A percentile compares a stretch with the other conserved stretches of the same genome.
phyloP scores from a whole-genome alignment of 2,329 filamentous ascomycete genomes.

The Colletotrichum tanaceti region DNA sequence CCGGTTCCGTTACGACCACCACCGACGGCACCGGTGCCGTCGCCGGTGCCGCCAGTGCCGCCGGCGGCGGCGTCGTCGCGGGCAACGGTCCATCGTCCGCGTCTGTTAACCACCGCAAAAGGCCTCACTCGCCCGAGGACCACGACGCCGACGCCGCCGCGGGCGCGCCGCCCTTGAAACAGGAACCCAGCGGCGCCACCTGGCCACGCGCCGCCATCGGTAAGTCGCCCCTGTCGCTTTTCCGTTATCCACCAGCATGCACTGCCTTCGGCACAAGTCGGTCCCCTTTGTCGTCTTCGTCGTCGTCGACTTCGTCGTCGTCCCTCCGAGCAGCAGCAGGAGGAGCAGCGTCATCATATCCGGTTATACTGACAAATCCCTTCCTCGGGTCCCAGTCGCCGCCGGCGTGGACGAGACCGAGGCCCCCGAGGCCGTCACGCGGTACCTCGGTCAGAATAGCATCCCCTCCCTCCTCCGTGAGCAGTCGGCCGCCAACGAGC shows the following conservation, averaged over 20 bases:
- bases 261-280: constrained; percentile 41
- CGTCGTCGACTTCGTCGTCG: constrained; percentile 13
- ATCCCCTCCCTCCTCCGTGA: constrained; percentile 74
- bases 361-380: constrained; percentile 32
- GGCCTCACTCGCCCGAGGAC: constrained; percentile 58
- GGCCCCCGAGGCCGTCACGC: constrained; percentile 60
- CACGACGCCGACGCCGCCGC: constrained; percentile 51
- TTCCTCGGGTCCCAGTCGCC: constrained; percentile 43
- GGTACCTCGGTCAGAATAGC: constrained; percentile 75
- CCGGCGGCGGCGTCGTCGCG: constrained; percentile 42
- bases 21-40: constrained; percentile 41
- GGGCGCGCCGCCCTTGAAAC: constrained; percentile 41
- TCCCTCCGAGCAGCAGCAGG: constrained; percentile 25
- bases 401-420: constrained; percentile 66
- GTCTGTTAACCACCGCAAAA: constrained; percentile 48
- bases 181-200: constrained; percentile 54
- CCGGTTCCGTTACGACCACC: constrained; percentile 44
- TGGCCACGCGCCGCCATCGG: constrained; percentile 57
- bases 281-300: constrained; percentile 14
- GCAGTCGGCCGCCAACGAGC: constrained; percentile 65
- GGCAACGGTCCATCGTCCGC: constrained; percentile 43
- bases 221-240: constrained; percentile 40
- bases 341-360: constrained; percentile 14
- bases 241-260: too few relatives aligned
- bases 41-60: constrained; percentile 13